Base-by-base conservation (phyloP, 768 basidiomycete genomes). In the Suillus variegatus region DNA sequence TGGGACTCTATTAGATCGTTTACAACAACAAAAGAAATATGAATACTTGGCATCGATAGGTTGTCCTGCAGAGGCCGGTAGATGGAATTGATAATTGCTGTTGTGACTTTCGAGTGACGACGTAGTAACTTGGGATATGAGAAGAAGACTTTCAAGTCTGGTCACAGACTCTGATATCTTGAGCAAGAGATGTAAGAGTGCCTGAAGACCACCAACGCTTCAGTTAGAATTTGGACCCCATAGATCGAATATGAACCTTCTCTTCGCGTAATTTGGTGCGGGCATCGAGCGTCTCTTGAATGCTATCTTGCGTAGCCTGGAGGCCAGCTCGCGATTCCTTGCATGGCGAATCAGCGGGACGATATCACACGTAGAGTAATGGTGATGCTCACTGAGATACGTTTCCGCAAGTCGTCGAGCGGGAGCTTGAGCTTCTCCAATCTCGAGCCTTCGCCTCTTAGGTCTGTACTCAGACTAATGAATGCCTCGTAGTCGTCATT, bases 401-500 rank as follows among this genome's bases (percentile, higher is more conserved):
- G 86, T 40, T 73, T 72, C 68, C 86, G 87, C 25, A 99, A 75
- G 25, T 80, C 82, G 10, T 72, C 77, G 61, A 99, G 75, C 0
- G 97, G 96, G 32, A 76, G 76, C 68, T 88, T 88, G 64, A 99
- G 74, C 65, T 84, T 80, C 65, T 84, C 82, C 70, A 97, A 75
- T 68, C 94, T 82, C 46, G 82, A 81, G 3, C 92, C 91, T 77
- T 98, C 96, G 52, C 91, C 94, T 69, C 89, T 85, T 68, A 99
- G 76, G 71, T 98, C 95, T 4, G 96, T 95, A 68, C 96, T 96
- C 38, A 99, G 82, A 70, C 93, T 94, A 72, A 99, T 97, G 75
- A 99, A 99, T 16, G 95, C 95, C 75, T 95, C 95, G 73, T 99
- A 99, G 78, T 99, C 97, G 70, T 95, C 91, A 77, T 99, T 99